These are phyloP conservation scores for Tuber indicum DNA, from an alignment of 495 filamentous ascomycete genomes.

Conservation along the genomic window DNA sequence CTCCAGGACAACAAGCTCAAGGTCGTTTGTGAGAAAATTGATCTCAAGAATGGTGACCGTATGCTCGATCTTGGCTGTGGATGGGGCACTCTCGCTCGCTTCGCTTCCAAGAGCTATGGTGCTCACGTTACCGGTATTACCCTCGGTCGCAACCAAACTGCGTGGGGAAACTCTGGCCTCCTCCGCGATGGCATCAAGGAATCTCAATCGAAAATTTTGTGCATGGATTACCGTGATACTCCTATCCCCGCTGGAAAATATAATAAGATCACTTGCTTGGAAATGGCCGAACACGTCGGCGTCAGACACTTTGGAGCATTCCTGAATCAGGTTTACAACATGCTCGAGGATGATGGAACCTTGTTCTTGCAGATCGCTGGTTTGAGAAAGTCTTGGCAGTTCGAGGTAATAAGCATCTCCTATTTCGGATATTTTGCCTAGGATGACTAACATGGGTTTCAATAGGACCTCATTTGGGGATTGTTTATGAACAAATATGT, in stretches of 20 bases:
- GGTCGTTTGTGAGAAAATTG: slow-evolving; percentile 79
- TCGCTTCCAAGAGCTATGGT: slow-evolving; percentile 70
- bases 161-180: slow-evolving; percentile 71
- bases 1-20: slow-evolving; percentile 86
- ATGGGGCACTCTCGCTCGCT: slow-evolving; percentile 79
- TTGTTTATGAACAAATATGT: slow-evolving; percentile 91
- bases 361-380: slow-evolving; percentile 83
- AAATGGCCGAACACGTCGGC: slow-evolving; percentile 89
- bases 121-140: slow-evolving; percentile 73
- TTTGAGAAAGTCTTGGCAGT: slow-evolving; percentile 76
- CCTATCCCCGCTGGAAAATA: slow-evolving; percentile 61
- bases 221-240: slow-evolving; percentile 82
- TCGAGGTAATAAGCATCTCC: slow-evolving; percentile 63
- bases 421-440: slow-evolving; percentile 46
- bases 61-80: slow-evolving; percentile 82
- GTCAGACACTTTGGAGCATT: slow-evolving; percentile 64
- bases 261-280: slow-evolving; percentile 79
- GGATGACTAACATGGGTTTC: not conserved
- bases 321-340: slow-evolving; percentile 67
- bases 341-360: slow-evolving; percentile 79
- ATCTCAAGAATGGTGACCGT: slow-evolving; percentile 60
- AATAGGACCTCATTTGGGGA: slow-evolving; percentile 45
- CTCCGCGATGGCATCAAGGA: slow-evolving; percentile 62
- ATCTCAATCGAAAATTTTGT: slow-evolving; percentile 66
- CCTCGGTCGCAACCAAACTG: slow-evolving; percentile 75